These are phyloP conservation scores for Persicaria maculosa DNA, from an alignment of 148 eudicot species.

Conservation along the genomic window DNA sequence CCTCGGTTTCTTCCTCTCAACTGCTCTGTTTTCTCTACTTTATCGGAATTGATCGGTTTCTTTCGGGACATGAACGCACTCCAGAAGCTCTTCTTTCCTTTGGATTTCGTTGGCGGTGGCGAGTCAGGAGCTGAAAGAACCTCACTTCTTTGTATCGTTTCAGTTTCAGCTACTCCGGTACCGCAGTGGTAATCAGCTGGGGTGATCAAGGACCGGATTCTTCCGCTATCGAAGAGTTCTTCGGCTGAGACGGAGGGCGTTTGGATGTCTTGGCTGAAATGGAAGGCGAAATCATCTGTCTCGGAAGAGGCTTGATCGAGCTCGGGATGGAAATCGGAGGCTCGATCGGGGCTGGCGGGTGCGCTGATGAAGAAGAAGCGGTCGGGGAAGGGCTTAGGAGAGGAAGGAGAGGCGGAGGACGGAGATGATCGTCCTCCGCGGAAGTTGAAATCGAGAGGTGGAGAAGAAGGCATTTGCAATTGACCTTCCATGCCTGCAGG, in stretches of 20 bases:
- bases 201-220: slow-evolving; percentile 40
- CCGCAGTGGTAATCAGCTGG: slow-evolving; percentile 22
- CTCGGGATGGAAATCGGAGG: slow-evolving; percentile 4
- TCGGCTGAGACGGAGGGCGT: slow-evolving; percentile 28
- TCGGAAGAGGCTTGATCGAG: slow-evolving; percentile 2
- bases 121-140: slow-evolving; percentile 22
- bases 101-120: slow-evolving; percentile 22
- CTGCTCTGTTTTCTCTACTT: slow-evolving; percentile 1
- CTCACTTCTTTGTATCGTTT: background rate
- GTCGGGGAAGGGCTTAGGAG: background rate
- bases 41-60: slow-evolving; percentile 13
- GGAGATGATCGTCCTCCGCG: slow-evolving; percentile 11
- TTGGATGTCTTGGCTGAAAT: slow-evolving; percentile 5
- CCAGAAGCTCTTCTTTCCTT: background rate
- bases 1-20: slow-evolving; percentile 25
- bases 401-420: background rate
- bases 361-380: slow-evolving; percentile 15
- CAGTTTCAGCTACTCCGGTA: background rate
- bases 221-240: slow-evolving; percentile 47
- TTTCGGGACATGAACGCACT: slow-evolving; percentile 22
- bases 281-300: slow-evolving; percentile 15
- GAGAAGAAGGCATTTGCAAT: slow-evolving; percentile 10
- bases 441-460: slow-evolving; percentile 16
- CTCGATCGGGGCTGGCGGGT: slow-evolving; percentile 16
- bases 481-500: background rate